A percentile compares a stretch with the other conserved stretches of the same genome.
Conservation (phyloP, 495 filamentous ascomycete species). For the Penicillium psychrofluorescens region DNA sequence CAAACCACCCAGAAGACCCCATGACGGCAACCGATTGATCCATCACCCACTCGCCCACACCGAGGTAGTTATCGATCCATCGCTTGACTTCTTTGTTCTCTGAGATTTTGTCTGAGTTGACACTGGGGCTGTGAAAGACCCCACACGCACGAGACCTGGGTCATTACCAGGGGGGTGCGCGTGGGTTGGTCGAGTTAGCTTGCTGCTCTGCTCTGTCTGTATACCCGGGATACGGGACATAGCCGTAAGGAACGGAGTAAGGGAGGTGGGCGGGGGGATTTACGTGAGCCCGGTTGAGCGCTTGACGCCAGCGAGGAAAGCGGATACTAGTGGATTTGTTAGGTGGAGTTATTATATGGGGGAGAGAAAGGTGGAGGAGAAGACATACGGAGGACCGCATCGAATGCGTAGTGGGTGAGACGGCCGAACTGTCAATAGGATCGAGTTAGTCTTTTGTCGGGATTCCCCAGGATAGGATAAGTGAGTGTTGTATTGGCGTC, state of each 20-base stretch:
- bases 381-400: conserved; percentile 80
- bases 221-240: neutral
- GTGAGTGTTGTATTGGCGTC: no score
- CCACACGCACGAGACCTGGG: conserved; percentile 24
- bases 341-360: no score
- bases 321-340: conserved; percentile 57
- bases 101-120: conserved; percentile 77
- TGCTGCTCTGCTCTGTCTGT: neutral
- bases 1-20: conserved; percentile 81
- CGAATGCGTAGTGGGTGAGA: conserved; percentile 90
- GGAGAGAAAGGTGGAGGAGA: neutral
- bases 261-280: conserved; percentile 30
- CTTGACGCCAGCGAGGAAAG: conserved; percentile 92
- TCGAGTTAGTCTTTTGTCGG: no score
- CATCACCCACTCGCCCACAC: conserved; percentile 96
- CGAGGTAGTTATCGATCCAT: conserved; percentile 93
- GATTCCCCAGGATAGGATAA: no score
- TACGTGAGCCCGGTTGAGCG: conserved; percentile 97
- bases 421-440: conserved; percentile 64
- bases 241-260: neutral
- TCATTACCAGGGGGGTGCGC: conserved; percentile 19
- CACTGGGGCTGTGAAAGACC: conserved; percentile 58
- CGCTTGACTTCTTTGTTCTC: conserved; percentile 80
- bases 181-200: conserved; percentile 27
- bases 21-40: conserved; percentile 90